A percentile compares a stretch with the other conserved stretches of the same genome.
These are phyloP conservation scores for Camellia sinensis DNA, from an alignment of 148 eudicot genomes.

Conservation along the genomic window DNA sequence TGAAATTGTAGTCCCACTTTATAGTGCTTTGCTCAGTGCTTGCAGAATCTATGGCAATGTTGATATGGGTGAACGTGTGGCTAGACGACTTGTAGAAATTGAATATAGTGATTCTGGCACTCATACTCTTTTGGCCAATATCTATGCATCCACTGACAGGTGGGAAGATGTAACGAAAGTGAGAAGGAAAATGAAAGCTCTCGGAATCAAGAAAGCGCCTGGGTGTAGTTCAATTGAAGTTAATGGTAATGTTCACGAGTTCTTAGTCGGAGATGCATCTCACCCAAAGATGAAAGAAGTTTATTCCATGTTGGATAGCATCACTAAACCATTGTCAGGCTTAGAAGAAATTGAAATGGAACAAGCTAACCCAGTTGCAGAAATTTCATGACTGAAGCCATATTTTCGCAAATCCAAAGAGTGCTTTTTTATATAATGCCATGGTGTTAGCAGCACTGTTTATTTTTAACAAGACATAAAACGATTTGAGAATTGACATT, in stretches of 20 bases:
- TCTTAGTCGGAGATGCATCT: slow-evolving; percentile 18
- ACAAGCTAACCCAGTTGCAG: not conserved
- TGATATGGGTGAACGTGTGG: slow-evolving; percentile 28
- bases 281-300: slow-evolving; percentile 22
- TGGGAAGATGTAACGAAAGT: slow-evolving; percentile 31
- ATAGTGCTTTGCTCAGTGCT: slow-evolving; percentile 27
- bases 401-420: not conserved
- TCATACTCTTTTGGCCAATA: slow-evolving; percentile 28
- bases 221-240: slow-evolving; percentile 31
- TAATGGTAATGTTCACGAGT: slow-evolving; percentile 20
- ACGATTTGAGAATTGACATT: not conserved
- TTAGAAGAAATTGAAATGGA: slow-evolving; percentile 18
- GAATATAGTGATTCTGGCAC: slow-evolving; percentile 19
- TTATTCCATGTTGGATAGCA: slow-evolving; percentile 15
- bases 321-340: slow-evolving; percentile 15
- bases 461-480: not conserved
- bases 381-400: slow-evolving; percentile 7
- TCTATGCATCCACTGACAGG: slow-evolving; percentile 31
- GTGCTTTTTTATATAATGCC: not conserved
- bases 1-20: slow-evolving; percentile 20
- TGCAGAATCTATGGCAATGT: slow-evolving; percentile 28
- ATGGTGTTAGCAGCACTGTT: not conserved
- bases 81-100: slow-evolving; percentile 18
- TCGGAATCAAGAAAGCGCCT: slow-evolving; percentile 21
- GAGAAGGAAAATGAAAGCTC: slow-evolving; percentile 22